phyloP scores from a whole-genome alignment of 768 basidiomycete genomes.

The Russula sp. region DNA sequence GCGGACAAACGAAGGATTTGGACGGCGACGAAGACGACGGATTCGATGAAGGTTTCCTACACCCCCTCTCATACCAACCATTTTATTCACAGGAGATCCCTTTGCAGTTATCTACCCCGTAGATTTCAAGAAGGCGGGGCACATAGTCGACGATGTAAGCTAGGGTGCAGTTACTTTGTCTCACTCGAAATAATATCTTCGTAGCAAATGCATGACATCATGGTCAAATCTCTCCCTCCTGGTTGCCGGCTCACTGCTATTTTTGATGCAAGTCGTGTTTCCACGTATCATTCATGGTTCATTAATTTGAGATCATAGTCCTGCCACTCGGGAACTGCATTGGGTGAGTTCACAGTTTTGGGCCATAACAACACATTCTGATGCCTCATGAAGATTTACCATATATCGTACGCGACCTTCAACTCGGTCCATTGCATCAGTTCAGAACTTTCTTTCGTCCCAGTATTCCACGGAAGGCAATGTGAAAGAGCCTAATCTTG shows the following conservation, averaged over 20 bases:
- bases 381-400: slow-evolving; percentile 29
- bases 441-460: neutral
- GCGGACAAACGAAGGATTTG: slow-evolving; percentile 78
- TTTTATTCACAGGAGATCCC: neutral
- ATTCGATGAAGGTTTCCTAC: slow-evolving; percentile 56
- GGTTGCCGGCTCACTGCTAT: slow-evolving; percentile 64
- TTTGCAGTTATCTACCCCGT: slow-evolving; percentile 80
- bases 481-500: slow-evolving; percentile 88
- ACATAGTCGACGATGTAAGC: slow-evolving; percentile 72
- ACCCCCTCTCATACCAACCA: neutral
- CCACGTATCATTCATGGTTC: neutral
- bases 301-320: slow-evolving; percentile 27
- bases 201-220: slow-evolving; percentile 37
- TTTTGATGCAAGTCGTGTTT: slow-evolving; percentile 38
- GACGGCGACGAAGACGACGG: slow-evolving; percentile 79
- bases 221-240: slow-evolving; percentile 49
- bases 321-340: slow-evolving; percentile 42
- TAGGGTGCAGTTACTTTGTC: neutral
- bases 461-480: slow-evolving; percentile 94
- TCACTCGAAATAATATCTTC: neutral
- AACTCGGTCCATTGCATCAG: neutral
- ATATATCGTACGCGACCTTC: slow-evolving; percentile 25
- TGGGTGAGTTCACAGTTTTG: slow-evolving; percentile 27
- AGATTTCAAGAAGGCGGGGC: slow-evolving; percentile 68
- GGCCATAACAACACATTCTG: neutral